phyloP scores from a whole-genome alignment of 306 rosid species.

The Acmispon strigosus region DNA sequence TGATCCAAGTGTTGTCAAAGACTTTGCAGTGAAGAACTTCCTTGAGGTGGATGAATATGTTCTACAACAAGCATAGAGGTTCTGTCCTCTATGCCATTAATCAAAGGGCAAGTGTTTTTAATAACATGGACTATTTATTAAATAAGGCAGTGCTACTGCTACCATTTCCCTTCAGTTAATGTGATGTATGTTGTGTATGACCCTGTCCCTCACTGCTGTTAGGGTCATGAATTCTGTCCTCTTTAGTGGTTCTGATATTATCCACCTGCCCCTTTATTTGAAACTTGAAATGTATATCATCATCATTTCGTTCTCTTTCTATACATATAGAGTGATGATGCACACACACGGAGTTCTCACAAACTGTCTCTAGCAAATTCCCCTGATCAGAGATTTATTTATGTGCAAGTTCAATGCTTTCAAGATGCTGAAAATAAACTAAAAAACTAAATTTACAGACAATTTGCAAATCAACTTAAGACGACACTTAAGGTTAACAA shows the following conservation, averaged over 20 bases:
- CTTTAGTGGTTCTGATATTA: background rate
- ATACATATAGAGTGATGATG: no score
- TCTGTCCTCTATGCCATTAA: background rate
- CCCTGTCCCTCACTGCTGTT: background rate
- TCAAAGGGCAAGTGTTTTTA: no score
- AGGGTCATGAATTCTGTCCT: background rate
- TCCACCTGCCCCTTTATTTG: background rate
- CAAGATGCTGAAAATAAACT: no score
- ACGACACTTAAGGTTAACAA: no score
- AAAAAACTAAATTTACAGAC: no score
- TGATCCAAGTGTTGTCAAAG: constrained; percentile 56
- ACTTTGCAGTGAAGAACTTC: constrained; percentile 73
- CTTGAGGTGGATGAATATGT: constrained; percentile 56
- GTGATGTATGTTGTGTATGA: background rate
- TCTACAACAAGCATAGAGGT: constrained; percentile 22
- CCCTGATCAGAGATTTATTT: no score
- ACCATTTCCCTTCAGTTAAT: background rate
- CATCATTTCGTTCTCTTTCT: no score
- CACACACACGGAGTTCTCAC: no score
- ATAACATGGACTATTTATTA: background rate
- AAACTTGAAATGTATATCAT: no score
- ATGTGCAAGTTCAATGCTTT: no score
- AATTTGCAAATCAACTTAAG: no score
- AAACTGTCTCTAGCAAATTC: no score
- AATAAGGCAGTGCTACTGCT: constrained; percentile 1